Evolutionary conservation across 2,329 filamentous ascomycete genomes (phyloP).

Genomic region (Trichoderma sp.): DNA sequence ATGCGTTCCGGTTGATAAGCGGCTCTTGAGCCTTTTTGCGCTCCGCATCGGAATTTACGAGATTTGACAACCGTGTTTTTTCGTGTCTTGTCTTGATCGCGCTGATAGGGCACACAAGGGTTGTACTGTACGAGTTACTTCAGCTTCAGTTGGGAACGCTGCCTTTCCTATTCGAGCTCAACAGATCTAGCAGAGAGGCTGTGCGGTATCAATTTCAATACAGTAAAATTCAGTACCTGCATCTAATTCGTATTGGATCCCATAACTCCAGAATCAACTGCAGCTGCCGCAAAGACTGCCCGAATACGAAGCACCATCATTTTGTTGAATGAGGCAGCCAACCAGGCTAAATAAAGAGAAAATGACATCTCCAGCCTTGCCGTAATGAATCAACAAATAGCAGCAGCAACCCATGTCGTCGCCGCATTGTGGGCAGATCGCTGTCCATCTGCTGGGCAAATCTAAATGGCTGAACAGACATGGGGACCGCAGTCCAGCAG

Average conservation of each 20-base stretch:
- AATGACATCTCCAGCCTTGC: conserved; percentile 10
- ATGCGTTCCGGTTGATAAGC: background rate
- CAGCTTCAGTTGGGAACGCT: background rate
- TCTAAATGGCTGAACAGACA: background rate
- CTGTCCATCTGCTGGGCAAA: background rate
- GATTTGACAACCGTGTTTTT: background rate
- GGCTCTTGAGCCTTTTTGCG: background rate
- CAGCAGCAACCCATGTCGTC: background rate
- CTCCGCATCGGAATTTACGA: conserved; percentile 16
- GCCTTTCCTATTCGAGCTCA: background rate
- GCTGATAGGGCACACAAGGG: background rate
- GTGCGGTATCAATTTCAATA: background rate
- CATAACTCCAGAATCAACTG: background rate
- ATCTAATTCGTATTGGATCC: background rate
- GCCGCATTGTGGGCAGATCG: background rate
- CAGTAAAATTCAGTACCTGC: background rate
- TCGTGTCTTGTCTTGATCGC: background rate
- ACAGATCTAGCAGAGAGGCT: background rate
- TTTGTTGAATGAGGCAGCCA: background rate
- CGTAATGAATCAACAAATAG: background rate
- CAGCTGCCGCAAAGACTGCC: background rate
- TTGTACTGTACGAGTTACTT: background rate
- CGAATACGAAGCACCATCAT: background rate
- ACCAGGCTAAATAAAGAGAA: background rate
- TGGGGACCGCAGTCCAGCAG: background rate